Percentiles rank a stretch among this genome's conserved stretches.
These are phyloP conservation scores for Blastobotrys parvus DNA, from an alignment of 805 yeast species.

Conservation along the genomic window DNA sequence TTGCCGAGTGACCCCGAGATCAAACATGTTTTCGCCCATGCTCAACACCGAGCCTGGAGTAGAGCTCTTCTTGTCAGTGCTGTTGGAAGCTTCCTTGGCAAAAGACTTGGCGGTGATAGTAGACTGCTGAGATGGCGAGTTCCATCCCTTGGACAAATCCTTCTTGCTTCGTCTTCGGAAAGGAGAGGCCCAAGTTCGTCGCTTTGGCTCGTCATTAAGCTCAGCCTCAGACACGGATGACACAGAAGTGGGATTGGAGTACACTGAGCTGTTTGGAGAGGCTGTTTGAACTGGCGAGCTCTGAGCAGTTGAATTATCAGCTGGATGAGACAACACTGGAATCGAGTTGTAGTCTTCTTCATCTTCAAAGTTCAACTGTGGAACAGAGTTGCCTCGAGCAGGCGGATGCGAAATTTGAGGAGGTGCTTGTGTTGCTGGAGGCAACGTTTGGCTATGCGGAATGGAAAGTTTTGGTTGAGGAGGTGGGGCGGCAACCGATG, in stretches of 20 bases:
- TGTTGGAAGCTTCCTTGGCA: conserved; percentile 1
- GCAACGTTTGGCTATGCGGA: not conserved
- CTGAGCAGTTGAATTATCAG: conserved; percentile 13
- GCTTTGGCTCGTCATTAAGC: conserved; percentile 11
- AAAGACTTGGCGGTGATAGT: conserved; percentile 12
- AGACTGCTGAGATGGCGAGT: conserved; percentile 6
- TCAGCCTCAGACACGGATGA: conserved; percentile 13
- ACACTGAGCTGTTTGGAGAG: conserved; percentile 20
- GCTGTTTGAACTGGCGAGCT: conserved; percentile 16
- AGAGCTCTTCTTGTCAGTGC: conserved; percentile 1
- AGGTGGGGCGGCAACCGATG: not conserved
- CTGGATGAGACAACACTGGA: conserved; percentile 9
- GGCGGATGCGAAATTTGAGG: not conserved
- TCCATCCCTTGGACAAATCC: conserved; percentile 24
- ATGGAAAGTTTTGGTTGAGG: not conserved
- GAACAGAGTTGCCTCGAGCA: not conserved
- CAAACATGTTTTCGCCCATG: conserved; percentile 26
- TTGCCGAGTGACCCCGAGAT: conserved; percentile 17
- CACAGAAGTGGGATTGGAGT: conserved; percentile 17
- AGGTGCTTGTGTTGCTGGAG: not conserved
- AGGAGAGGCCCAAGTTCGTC: conserved; percentile 37
- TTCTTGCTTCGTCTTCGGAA: conserved; percentile 32
- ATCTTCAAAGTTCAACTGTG: not conserved
- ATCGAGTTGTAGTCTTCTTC: conserved; percentile 10
- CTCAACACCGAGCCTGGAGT: conserved; percentile 13